Evolutionary conservation across 2,329 filamentous ascomycete genomes (phyloP).

Genomic region (Beauveria sp.): DNA sequence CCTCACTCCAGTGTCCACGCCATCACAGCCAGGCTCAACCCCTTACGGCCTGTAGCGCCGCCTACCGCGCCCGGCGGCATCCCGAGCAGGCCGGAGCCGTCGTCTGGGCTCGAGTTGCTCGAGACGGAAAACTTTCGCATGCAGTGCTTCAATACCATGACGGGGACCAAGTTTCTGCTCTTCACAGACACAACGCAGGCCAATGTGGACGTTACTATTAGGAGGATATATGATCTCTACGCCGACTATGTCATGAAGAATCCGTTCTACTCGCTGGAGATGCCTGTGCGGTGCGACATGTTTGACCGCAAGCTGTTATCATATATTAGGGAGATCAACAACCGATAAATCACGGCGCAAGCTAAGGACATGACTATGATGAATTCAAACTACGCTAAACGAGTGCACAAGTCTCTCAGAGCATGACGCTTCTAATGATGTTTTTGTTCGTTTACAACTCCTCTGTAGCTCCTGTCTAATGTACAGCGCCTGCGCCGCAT

Average conservation of each 20-base stretch:
- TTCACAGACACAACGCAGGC: constrained; percentile 87
- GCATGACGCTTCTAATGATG: not conserved
- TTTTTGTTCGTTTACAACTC: not conserved
- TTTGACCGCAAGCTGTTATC: constrained; percentile 82
- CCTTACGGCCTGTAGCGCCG: constrained; percentile 35
- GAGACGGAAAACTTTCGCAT: constrained; percentile 92
- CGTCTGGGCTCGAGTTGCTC: constrained; percentile 81
- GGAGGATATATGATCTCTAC: constrained; percentile 88
- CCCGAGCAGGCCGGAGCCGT: constrained; percentile 49
- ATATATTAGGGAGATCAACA: constrained; percentile 69
- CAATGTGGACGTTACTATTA: constrained; percentile 77
- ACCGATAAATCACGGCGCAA: constrained; percentile 30
- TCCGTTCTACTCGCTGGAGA: constrained; percentile 95
- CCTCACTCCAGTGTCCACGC: constrained; percentile 50
- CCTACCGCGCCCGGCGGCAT: constrained; percentile 29
- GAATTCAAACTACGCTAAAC: not conserved
- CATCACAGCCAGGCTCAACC: constrained; percentile 57
- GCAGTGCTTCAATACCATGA: constrained; percentile 92
- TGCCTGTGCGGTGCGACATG: constrained; percentile 91
- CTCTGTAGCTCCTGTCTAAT: constrained; percentile 25
- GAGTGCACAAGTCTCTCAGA: not conserved
- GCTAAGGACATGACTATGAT: not conserved
- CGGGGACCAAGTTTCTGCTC: constrained; percentile 89
- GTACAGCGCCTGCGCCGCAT: constrained; percentile 35
- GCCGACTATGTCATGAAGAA: constrained; percentile 99